Conservation (phyloP, 495 filamentous ascomycete species). For the Penicillium fimorum region DNA sequence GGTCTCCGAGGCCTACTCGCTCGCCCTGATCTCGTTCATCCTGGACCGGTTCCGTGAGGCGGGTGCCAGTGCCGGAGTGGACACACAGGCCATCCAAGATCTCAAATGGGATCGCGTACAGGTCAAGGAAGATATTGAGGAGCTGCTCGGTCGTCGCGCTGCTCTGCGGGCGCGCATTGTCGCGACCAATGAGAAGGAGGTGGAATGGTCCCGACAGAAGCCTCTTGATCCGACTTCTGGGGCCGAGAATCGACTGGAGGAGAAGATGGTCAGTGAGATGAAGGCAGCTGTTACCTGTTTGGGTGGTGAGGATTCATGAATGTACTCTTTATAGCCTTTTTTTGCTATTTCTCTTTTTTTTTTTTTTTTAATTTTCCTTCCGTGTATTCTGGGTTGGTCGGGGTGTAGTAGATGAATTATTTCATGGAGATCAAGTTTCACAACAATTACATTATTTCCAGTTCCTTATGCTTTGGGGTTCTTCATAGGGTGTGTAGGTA, state of each 20-base stretch:
- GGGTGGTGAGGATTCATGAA: slow-evolving; percentile 40
- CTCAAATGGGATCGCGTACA: slow-evolving; percentile 68
- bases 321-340: slow-evolving; percentile 23
- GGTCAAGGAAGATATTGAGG: slow-evolving; percentile 76
- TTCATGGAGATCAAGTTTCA: slow-evolving; percentile 12
- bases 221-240: slow-evolving; percentile 34
- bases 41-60: slow-evolving; percentile 59
- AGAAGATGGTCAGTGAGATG: slow-evolving; percentile 67
- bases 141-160: slow-evolving; percentile 61
- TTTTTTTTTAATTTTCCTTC: too few relatives aligned
- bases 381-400: slow-evolving; percentile 17
- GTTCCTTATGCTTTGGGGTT: not conserved
- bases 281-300: slow-evolving; percentile 42
- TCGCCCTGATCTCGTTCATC: slow-evolving; percentile 69
- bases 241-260: slow-evolving; percentile 64
- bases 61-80: slow-evolving; percentile 55
- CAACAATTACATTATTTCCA: not conserved
- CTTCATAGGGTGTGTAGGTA: not conserved
- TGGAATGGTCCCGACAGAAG: slow-evolving; percentile 57
- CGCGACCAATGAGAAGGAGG: slow-evolving; percentile 68
- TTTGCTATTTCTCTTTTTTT: slow-evolving; percentile 11
- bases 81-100: slow-evolving; percentile 59
- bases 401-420: slow-evolving; percentile 20
- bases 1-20: slow-evolving; percentile 70
- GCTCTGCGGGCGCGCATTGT: slow-evolving; percentile 66